Percentiles rank a stretch among this genome's conserved stretches.
These are phyloP conservation scores for Penicillium olsonii DNA, from an alignment of 2,329 filamentous ascomycete species.

Conservation along the genomic window DNA sequence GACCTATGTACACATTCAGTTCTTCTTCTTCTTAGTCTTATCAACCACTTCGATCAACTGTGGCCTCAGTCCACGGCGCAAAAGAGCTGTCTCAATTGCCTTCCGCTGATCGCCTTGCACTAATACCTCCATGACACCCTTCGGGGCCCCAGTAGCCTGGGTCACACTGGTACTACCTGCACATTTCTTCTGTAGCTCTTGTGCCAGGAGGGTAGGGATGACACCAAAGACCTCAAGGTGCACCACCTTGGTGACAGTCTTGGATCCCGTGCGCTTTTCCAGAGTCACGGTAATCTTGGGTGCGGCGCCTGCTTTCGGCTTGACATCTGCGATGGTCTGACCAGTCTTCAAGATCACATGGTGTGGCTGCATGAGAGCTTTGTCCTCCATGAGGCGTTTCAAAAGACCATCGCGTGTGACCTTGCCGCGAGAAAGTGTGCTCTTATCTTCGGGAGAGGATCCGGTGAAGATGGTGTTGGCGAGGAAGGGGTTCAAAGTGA, in stretches of 20 bases:
- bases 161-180: conserved; percentile 68
- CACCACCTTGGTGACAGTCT: conserved; percentile 64
- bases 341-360: conserved; percentile 55
- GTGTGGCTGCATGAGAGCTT: conserved; percentile 53
- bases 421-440: conserved; percentile 58
- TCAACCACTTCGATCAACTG: conserved; percentile 67
- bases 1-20: not conserved
- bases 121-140: conserved; percentile 66
- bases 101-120: conserved; percentile 68
- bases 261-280: conserved; percentile 66
- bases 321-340: conserved; percentile 47
- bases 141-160: conserved; percentile 62
- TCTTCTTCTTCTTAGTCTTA: conserved; percentile 67
- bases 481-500: conserved; percentile 63
- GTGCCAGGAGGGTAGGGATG: conserved; percentile 60
- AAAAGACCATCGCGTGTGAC: conserved; percentile 63
- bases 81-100: conserved; percentile 60
- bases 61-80: conserved; percentile 58
- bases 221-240: conserved; percentile 65
- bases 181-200: conserved; percentile 67
- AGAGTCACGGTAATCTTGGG: conserved; percentile 62
- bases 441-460: conserved; percentile 54
- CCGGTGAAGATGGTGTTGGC: conserved; percentile 63
- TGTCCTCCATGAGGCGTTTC: conserved; percentile 58
- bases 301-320: conserved; percentile 61